Conservation (phyloP, 495 filamentous ascomycete genomes). For the Hamigera avellanea region DNA sequence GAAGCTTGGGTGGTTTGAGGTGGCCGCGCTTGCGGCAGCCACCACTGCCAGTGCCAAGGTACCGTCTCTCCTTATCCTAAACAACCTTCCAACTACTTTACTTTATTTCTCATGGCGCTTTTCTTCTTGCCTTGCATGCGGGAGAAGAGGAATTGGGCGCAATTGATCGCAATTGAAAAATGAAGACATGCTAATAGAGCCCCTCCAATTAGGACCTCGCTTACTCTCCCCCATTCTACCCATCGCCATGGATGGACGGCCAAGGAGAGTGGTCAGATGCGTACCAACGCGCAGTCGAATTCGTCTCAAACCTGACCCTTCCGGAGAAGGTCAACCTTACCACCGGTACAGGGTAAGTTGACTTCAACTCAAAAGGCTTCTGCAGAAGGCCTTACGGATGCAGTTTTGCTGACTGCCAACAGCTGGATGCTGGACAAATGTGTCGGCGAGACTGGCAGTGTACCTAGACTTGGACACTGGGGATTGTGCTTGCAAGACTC, state of each 20-base stretch:
- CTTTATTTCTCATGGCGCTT: neutral
- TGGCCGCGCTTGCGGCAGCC: conserved; percentile 20
- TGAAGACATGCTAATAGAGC: neutral
- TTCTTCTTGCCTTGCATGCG: neutral
- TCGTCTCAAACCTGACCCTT: conserved; percentile 75
- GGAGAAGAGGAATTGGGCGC: neutral
- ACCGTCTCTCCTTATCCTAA: neutral
- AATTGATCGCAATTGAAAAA: neutral
- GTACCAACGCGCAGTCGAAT: conserved; percentile 61
- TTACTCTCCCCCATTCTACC: conserved; percentile 58
- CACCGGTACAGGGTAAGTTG: conserved; percentile 61
- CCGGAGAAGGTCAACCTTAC: conserved; percentile 90
- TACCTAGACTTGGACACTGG: conserved; percentile 62
- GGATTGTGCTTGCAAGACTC: conserved; percentile 83
- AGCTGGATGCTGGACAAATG: conserved; percentile 70
- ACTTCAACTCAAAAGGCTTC: neutral
- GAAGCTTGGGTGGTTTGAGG: conserved; percentile 30
- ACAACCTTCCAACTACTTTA: neutral
- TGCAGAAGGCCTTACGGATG: neutral
- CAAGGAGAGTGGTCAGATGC: conserved; percentile 67
- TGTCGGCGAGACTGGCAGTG: conserved; percentile 55
- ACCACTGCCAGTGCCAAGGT: conserved; percentile 28
- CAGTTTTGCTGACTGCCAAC: neutral
- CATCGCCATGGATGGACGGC: conserved; percentile 68
- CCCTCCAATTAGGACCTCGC: conserved; percentile 14